Evolutionary conservation across 2,329 filamentous ascomycete species (phyloP).

Genomic region (Thielaviopsis euricoi): DNA sequence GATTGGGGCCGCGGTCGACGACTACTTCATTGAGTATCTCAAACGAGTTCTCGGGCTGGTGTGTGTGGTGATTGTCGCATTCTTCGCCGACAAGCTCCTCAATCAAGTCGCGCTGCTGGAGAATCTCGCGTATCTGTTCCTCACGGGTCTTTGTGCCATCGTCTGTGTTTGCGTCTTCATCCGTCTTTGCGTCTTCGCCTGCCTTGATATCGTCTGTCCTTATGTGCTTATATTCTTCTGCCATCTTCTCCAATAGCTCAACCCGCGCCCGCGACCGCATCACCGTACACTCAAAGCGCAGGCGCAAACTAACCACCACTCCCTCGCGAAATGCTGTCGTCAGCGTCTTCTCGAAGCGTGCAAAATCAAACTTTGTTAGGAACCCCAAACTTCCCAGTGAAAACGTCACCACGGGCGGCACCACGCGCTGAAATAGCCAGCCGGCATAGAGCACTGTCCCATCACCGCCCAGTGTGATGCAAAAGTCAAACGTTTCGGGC

Average conservation of each 20-base stretch:
- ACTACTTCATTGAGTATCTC: conserved; percentile 97
- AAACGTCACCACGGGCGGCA: conserved; percentile 86
- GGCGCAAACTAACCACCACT: conserved; percentile 69
- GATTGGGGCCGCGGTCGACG: conserved; percentile 81
- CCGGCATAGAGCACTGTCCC: conserved; percentile 94
- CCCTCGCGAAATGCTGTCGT: conserved; percentile 61
- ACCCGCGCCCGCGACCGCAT: conserved; percentile 54
- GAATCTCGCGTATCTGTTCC: conserved; percentile 23
- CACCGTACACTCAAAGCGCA: conserved; percentile 84
- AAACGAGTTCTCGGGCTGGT: conserved; percentile 66
- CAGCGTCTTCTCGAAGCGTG: conserved; percentile 52
- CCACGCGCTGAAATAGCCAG: conserved; percentile 91
- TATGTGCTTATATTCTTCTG: background rate
- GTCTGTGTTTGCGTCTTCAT: conserved; percentile 12
- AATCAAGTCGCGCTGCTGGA: conserved; percentile 49
- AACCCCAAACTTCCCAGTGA: conserved; percentile 85
- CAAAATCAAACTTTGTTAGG: conserved; percentile 90
- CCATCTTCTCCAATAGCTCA: conserved; percentile 10
- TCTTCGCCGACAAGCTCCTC: conserved; percentile 84
- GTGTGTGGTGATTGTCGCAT: conserved; percentile 67
- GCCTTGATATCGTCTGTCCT: no score
- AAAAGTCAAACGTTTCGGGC: conserved; percentile 85
- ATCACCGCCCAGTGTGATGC: conserved; percentile 81
- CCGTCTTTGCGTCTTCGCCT: conserved; percentile 13
- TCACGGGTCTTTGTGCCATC: conserved; percentile 16